phyloP scores from a whole-genome alignment of 768 basidiomycete species.

The Tremella fuciformis region DNA sequence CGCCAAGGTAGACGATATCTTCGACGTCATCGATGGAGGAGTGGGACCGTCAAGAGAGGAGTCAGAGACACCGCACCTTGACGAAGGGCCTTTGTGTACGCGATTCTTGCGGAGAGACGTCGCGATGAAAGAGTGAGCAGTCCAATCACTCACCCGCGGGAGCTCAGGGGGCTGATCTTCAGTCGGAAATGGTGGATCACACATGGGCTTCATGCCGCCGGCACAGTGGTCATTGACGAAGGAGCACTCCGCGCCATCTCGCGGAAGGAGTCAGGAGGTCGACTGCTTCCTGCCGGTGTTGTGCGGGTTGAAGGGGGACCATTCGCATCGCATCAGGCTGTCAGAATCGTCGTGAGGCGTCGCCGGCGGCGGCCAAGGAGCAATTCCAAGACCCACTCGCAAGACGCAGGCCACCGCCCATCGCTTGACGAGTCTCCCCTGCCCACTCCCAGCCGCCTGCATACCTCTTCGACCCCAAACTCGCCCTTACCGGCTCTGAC shows the following conservation, averaged over 20 bases:
- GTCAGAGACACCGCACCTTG: slow-evolving; percentile 26
- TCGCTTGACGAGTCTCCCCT: background rate
- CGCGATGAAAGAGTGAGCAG: slow-evolving; percentile 49
- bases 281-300: slow-evolving; percentile 89
- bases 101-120: slow-evolving; percentile 61
- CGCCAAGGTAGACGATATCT: slow-evolving; percentile 69
- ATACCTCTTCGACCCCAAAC: background rate
- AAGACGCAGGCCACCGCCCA: background rate
- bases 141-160: slow-evolving; percentile 57
- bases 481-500: background rate
- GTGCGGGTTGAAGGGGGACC: slow-evolving; percentile 71
- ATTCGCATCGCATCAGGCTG: slow-evolving; percentile 93
- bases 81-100: slow-evolving; percentile 72
- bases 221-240: slow-evolving; percentile 79
- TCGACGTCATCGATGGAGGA: slow-evolving; percentile 67
- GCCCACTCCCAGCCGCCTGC: background rate
- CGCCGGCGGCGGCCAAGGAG: slow-evolving; percentile 8
- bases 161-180: slow-evolving; percentile 45
- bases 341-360: slow-evolving; percentile 67
- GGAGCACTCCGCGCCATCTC: slow-evolving; percentile 86
- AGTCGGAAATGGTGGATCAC: slow-evolving; percentile 95
- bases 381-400: background rate
- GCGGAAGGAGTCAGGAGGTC: slow-evolving; percentile 74
- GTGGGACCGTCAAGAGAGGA: slow-evolving; percentile 34
- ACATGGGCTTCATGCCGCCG: slow-evolving; percentile 88